These are phyloP conservation scores for Candida labiduridarum DNA, from an alignment of 1,139 yeast genomes.

Conservation along the genomic window DNA sequence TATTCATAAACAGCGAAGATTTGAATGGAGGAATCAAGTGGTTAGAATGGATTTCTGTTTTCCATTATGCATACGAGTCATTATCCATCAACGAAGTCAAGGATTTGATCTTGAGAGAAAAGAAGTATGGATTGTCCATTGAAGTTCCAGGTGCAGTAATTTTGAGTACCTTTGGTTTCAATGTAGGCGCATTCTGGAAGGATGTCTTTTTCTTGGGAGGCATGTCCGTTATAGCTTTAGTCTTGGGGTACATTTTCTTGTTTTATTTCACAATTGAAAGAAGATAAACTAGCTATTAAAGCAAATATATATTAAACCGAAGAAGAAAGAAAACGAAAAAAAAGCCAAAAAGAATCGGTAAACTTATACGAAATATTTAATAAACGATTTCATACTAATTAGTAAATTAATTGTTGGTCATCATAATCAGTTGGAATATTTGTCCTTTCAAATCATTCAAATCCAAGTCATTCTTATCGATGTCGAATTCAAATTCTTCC, in stretches of 20 bases:
- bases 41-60: conserved; percentile 83
- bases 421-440: conserved; percentile 63
- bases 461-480: conserved; percentile 67
- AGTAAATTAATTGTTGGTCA: conserved; percentile 11
- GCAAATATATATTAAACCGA: background rate
- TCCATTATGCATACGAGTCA: conserved; percentile 95
- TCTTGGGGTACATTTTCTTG: conserved; percentile 74
- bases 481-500: conserved; percentile 82
- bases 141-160: conserved; percentile 99
- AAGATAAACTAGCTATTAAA: conserved; percentile 38
- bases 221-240: conserved; percentile 54
- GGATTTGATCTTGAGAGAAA: conserved; percentile 79
- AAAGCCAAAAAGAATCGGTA: background rate
- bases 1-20: conserved; percentile 81
- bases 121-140: conserved; percentile 88
- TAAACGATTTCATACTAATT: background rate
- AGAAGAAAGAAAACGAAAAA: background rate
- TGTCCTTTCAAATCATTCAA: conserved; percentile 70
- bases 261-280: conserved; percentile 75
- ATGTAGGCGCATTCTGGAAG: conserved; percentile 70
- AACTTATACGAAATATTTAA: background rate
- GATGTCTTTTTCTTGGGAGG: conserved; percentile 61
- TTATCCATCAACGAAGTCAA: conserved; percentile 92
- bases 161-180: conserved; percentile 90
- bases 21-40: conserved; percentile 72